These are phyloP conservation scores for Melaleuca quinquenervia DNA, from an alignment of 345 rosid species.

Conservation along the genomic window DNA sequence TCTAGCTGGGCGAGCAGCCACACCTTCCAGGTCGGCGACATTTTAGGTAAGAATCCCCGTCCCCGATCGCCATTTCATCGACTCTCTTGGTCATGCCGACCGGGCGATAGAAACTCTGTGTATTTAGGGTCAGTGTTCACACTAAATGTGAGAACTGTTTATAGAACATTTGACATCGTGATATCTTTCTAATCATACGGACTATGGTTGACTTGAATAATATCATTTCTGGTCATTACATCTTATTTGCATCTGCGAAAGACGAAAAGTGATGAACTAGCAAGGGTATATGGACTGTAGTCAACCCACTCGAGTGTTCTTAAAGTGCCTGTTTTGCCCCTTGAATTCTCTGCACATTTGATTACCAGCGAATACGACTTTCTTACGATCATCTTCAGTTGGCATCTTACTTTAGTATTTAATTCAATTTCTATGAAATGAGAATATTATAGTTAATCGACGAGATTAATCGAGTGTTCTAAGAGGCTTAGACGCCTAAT, in stretches of 20 bases:
- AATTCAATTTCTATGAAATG: neutral
- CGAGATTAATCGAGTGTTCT: neutral
- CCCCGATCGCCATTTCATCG: neutral
- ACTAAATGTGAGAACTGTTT: neutral
- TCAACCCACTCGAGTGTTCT: neutral
- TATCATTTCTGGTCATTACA: neutral
- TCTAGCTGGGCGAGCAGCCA: slow-evolving; percentile 16
- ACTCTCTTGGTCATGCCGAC: neutral
- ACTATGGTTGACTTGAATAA: neutral
- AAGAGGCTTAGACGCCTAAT: neutral
- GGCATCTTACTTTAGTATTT: neutral
- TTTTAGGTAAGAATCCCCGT: slow-evolving; percentile 10
- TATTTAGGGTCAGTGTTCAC: neutral
- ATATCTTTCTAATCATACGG: neutral
- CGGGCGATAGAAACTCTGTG: neutral
- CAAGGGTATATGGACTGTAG: neutral
- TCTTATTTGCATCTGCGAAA: neutral
- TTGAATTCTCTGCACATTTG: neutral
- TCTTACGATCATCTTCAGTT: neutral
- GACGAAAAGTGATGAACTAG: neutral
- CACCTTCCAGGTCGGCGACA: slow-evolving; percentile 14
- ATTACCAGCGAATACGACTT: neutral
- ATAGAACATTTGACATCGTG: neutral
- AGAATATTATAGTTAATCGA: neutral
- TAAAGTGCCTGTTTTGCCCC: neutral